These are phyloP conservation scores for Botrytis hyacinthi DNA, from an alignment of 2,329 filamentous ascomycete species.

Conservation along the genomic window DNA sequence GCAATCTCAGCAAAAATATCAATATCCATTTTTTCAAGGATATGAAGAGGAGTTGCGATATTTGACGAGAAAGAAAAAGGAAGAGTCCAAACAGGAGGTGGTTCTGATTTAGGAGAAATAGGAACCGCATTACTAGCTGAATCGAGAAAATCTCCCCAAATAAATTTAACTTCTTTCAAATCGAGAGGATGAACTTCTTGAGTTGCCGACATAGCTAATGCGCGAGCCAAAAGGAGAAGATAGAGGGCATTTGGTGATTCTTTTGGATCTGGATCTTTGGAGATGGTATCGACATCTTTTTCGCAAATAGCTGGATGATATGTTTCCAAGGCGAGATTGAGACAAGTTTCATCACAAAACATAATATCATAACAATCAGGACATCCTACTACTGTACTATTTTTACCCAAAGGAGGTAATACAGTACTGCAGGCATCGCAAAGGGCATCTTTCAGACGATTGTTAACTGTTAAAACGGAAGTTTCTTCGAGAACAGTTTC, in stretches of 20 bases:
- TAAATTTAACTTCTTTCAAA: constrained; percentile 63
- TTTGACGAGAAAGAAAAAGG: constrained; percentile 78
- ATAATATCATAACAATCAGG: constrained; percentile 63
- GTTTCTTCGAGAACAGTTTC: constrained; percentile 78
- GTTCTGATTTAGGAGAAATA: constrained; percentile 52
- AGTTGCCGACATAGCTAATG: constrained; percentile 61
- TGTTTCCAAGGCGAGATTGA: constrained; percentile 53
- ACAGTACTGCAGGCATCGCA: constrained; percentile 86
- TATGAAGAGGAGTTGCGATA: constrained; percentile 70
- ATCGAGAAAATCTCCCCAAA: constrained; percentile 66
- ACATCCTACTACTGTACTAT: constrained; percentile 53
- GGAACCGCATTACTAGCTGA: constrained; percentile 53
- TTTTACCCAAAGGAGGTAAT: constrained; percentile 57
- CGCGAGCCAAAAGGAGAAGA: constrained; percentile 59
- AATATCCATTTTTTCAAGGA: constrained; percentile 81
- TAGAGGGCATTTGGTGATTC: constrained; percentile 62
- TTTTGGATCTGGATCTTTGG: constrained; percentile 59
- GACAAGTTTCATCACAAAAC: constrained; percentile 62
- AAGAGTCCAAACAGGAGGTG: constrained; percentile 63
- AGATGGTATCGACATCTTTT: constrained; percentile 63
- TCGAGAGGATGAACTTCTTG: constrained; percentile 62
- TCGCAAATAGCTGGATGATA: constrained; percentile 67
- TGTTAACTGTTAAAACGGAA: constrained; percentile 84
- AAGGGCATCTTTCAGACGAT: constrained; percentile 78
- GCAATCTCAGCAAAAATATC: constrained; percentile 64